Base-by-base conservation (phyloP, 495 filamentous ascomycete species). In the Thermothielavioides terrestris region DNA sequence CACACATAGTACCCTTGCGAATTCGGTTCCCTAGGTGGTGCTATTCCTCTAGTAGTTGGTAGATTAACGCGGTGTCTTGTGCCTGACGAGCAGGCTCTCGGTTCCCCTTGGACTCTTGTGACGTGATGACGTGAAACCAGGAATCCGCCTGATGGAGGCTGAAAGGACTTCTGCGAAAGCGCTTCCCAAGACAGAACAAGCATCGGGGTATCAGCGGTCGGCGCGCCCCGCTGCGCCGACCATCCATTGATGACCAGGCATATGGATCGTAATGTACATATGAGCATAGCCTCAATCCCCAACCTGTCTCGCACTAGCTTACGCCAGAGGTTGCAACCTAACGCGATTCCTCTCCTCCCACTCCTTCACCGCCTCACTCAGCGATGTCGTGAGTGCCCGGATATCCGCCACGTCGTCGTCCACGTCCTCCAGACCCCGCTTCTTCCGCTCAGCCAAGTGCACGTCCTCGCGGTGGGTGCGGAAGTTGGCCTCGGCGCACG, bases 401-500 rank as follows among this genome's bases (percentile, higher is more conserved):
- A 68, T 65, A 27, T 64, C 59, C 27, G 46, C 61, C 6, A 65
- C 62, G 12, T 38, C 49, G 15, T 56, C 57, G 41, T 69, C 62
- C 1, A 59, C 52, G 5, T 53, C n/a, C n/a, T n/a, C 52, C 5
- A 58, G 40, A 6, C 53, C 54, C 3, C 47, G 42, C 36, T 22
- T 57, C 40, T 55, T 54, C 15, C 69, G 59, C 41, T 43, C 49
- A 4, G 60, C 63, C 32, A 73, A 34, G 57, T 76, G 72, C 21
- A 68, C 57, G 4, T 46, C 45, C 31, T 70, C 65, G 17, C 69
- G 68, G 46, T 76, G 73, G 1, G 41, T 53, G 34, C 63, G 63
- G 43, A 74, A 71, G 54, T 72, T 63, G 36, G 42, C 42, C 15
- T 54, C 59, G 17, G 68, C 68, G 53, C 73, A 76, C 23, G 57